Evolutionary conservation across 1,139 yeast genomes (phyloP), one percentile per base, ranked within the genome.

Genomic region (Yamadazyma aaseri): DNA sequence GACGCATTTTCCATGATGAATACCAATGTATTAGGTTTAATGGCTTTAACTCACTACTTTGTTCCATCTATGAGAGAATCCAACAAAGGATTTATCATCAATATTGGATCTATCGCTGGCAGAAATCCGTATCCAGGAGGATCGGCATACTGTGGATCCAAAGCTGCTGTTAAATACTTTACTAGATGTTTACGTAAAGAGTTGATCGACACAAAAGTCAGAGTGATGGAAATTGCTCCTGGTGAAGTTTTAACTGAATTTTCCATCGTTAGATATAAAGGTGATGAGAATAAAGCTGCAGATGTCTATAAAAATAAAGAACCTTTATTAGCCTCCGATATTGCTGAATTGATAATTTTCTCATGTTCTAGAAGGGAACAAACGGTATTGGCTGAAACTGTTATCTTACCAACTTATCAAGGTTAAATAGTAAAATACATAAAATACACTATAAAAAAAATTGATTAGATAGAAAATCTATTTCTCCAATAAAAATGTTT

Each of bases 11-110:
- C 71, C 23, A 80, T 82, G 80, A 71, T 79, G 53, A 69, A 75
- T 45, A 83, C 92, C 35, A 84, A 84, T 51, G 89, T 83, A 3
- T 46, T 81, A 32, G 92, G 89, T 1, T 61, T 83, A 49, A 79
- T 84, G 43, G 71, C 77, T 15, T 56, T 83, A 45, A 82, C 92
- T 3, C 89, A 84, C 53, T 77, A 76, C 3, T 63, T 78, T 11
- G 51, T 82, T 29, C 83, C 84, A 16, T 64, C 66, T 25, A 74
- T 84, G 65, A 76, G 77, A 55, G 74, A 63, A 31, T 63, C 67
- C 36, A 59, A 69, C 44, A 42, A 49, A 18, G 76, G 76, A 35
- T 71, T 62, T 39, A 65, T 69, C 37, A 66, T 68, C 31, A 70
- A 67, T 45, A 50, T 71, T 35, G 74, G 76, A 11, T 65, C 73